Base-by-base conservation (phyloP, 108 stramenopile genomes). In the Cyclotella sp. region DNA sequence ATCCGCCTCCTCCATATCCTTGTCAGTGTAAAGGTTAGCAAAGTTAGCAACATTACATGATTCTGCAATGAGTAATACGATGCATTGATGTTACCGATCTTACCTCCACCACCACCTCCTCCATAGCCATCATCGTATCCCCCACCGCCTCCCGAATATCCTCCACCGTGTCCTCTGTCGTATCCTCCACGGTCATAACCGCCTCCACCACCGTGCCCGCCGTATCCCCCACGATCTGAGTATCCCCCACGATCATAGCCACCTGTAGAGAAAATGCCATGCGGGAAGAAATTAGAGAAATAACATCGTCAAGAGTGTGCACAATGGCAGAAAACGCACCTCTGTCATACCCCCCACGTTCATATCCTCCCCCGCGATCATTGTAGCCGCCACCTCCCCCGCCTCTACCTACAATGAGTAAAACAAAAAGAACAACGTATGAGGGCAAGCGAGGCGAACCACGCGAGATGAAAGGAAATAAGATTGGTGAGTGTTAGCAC, bases 321-420 rank as follows among this genome's bases (percentile, higher is more conserved):
- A 22, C 13, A 70, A 63, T 0, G 55, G 9, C 15, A 62, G 46
- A 26, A 30, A 49, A 21, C 57, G 1, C 27, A 58, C 57, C 57
- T 58, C 57, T 55, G 47, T 66, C 58, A 45, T 65, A 64, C 30
- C 63, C 77, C n/a, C 72, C 73, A 19, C 67, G 60, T 34, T 63
- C 67, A 22, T 74, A 75, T 27, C 78, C 78, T 2, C 78, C 73
- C 7, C 79, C 62, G 40, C 76, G 66, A 43, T 70, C 69, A 34
- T 79, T 68, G 49, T 74, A 69, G 14, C 75, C 60, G 19, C 89
- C 87, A 52, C 84, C 84, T 19, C 77, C 78, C 62, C 87, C 61
- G 8, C 61, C 39, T 34, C 61, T 41, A 13, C 61, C 61, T 62
- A 18, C 15, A 62, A 62, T 7, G 30, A 26, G 14, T 19, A 10